Evolutionary conservation across 371 early-diverging fungal species (phyloP), one percentile per base, ranked within the genome.

Genomic region (Dinochytrium kinnereticum): DNA sequence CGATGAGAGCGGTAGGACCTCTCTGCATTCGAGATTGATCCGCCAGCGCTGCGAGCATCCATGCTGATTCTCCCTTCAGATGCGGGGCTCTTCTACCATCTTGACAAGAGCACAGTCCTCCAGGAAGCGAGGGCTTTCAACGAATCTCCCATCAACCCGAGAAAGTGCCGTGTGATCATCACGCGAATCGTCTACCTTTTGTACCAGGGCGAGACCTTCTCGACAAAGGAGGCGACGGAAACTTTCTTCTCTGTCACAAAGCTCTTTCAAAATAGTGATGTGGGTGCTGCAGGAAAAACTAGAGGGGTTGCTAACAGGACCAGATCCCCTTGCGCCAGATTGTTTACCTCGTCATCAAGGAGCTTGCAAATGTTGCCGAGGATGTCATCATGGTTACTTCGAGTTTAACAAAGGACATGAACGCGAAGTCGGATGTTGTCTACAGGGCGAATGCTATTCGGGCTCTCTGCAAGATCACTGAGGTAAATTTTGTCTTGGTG

Each of bases 331-430:
- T 99, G 74, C 93, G 99, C 68, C 97, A 97, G 86, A 93, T 96
- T 91, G 93, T 98, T 74, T 98, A 98, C 78, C 86, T 98, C 61
- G 93, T 94, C 59, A 98, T 99, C 84, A 98, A 98, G 82, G 97
- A 97, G 82, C 89, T 99, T 21, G 90, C 96, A 50, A 89, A 87
- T 26, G 89, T 93, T 69, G 95, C 98, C 64, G 94, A 98, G 80
- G 95, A 98, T 87, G 96, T 97, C 37, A 95, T 98, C 77, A 96
- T 98, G 94, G 96, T 96, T 66, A 99, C 97, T 19, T 93, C 94
- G 76, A 93, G 93, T 70, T 82, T 99, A 72, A 96, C 95, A 84
- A 94, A 96, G 84, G 99, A 99, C 81, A 96, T 97, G 88, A 97
- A 96, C 81, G 91, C 95, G 37, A 96, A 94, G 72, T 71, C 82